Evolutionary conservation across 371 early-diverging fungal species (phyloP), one percentile per base, ranked within the genome.

Genomic region (Rhizomucor pusillus): DNA sequence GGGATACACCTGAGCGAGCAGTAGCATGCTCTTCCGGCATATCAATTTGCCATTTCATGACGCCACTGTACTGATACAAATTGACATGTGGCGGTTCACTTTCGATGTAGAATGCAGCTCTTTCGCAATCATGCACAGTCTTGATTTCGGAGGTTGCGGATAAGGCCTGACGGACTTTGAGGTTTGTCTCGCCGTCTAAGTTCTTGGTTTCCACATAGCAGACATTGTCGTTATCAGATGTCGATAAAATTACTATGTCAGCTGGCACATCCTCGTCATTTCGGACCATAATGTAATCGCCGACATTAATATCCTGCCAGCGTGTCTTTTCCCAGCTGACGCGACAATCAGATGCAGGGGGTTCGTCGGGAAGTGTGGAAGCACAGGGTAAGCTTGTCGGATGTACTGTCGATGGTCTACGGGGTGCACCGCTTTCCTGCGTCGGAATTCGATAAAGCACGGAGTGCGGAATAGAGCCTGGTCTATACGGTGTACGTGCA

Each of bases 211-310:
- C 92, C 0, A 93, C 75, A 63, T 85, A 93, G 58, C 88, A 88
- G 25, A 86, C 54, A 11, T 77, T 77, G 50, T 78, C 81, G 1
- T 54, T 66, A 50, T 90, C 86, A 5, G 84, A 80, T 1, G 88
- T 82, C 9, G 87, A 78, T 14, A 92, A 63, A 33, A 90, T 77
- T 16, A 88, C 58, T 3, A 88, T 59, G 69, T 95, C 93, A n/a
- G 91, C 92, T 3, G 99, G 99, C 1, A 99, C 85, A 57, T 90
- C 75, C 34, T 97, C 91, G 63, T 97, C 85, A 58, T 94, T 90
- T 25, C 84, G 63, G 35, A 99, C 70, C 58, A 86, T 70, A 16
- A 99, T 74, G 54, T 97, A 73, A 56, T 99, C 98, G 41, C 99
- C 99, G 5, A 93, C 94, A 54, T 84, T 81, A 39, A 98, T 68